Evolutionary conservation across 192 early-diverging fungal species (phyloP).

Genomic region (Podochytrium sp.): DNA sequence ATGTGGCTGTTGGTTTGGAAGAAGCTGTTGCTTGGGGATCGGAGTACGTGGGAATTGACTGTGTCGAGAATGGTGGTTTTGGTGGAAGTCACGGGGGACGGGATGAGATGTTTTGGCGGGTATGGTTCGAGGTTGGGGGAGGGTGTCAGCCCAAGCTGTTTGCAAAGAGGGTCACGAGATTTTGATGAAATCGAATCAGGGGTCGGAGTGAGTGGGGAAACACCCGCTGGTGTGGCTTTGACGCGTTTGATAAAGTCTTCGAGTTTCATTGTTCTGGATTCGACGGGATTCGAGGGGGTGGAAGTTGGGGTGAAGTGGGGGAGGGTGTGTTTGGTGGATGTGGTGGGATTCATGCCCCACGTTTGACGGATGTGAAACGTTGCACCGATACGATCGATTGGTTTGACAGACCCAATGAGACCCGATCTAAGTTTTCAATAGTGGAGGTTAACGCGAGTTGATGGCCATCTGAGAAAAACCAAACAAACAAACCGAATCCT

Average conservation of each 20-base stretch:
- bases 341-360: neutral
- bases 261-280: conserved; percentile 11
- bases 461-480: neutral
- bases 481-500: conserved; percentile 33
- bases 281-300: neutral
- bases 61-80: conserved; percentile 25
- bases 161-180: neutral
- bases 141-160: neutral
- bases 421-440: neutral
- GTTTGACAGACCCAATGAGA: neutral
- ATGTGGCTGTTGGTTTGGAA: conserved; percentile 75
- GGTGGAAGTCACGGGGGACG: neutral
- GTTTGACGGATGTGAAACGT: conserved; percentile 19
- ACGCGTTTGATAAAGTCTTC: conserved; percentile 10
- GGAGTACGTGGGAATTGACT: conserved; percentile 53
- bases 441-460: neutral
- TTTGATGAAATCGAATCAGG: neutral
- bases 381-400: neutral
- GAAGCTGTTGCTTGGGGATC: conserved; percentile 67
- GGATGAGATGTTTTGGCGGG: conserved; percentile 25
- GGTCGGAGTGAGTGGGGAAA: neutral
- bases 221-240: neutral
- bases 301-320: neutral
- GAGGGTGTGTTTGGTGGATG: neutral
- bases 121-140: conserved; percentile 20